Base-by-base conservation (phyloP, 345 rosid species). In the Erodium maritimum region DNA sequence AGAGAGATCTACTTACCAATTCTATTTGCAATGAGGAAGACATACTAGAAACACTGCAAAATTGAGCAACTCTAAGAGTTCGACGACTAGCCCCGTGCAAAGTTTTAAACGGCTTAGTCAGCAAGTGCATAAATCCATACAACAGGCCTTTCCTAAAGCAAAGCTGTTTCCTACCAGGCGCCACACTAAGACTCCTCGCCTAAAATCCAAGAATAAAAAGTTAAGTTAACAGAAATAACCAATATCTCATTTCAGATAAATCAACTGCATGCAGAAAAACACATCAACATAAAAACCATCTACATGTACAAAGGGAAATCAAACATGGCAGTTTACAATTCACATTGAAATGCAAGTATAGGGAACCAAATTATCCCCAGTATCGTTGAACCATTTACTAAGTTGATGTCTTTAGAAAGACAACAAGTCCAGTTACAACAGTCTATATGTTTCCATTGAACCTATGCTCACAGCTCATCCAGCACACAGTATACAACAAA, bases 1-100 rank as follows among this genome's bases (percentile, higher is more conserved):
- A 3, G 6, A 66, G 6, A 56, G 59, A 56, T 22, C 6, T 46
- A 62, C 82, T 76, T 68, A 90, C 97, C 87, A 94, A 71, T 73
- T 94, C 97, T 25, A 94, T 94, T 75, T 94, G 91, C 69, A 94
- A 74, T 0, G 99, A 79, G 42, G 96, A 87, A 53, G 90, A 77
- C 78, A 79, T 61, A 61, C 64, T 90, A 50, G 90, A 72, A 52
- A 87, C 82, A 71, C 91, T 94, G 77, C 99, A 94, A 73, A 94
- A 94, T 58, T 90, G 87, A 21, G 95, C 74, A 46, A 90, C 81
- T 70, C 79, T 82, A 58, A 94, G 94, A 6, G 97, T 79, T 58
- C 95, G 80, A 68, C 95, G 80, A 69, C 96, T 78, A 6, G 99
- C 99, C 61, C 89, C 86, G 60, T 89, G 87, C 81, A 94, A 69